Conservation (phyloP, 495 filamentous ascomycete species). For the Neurospora intermedia region DNA sequence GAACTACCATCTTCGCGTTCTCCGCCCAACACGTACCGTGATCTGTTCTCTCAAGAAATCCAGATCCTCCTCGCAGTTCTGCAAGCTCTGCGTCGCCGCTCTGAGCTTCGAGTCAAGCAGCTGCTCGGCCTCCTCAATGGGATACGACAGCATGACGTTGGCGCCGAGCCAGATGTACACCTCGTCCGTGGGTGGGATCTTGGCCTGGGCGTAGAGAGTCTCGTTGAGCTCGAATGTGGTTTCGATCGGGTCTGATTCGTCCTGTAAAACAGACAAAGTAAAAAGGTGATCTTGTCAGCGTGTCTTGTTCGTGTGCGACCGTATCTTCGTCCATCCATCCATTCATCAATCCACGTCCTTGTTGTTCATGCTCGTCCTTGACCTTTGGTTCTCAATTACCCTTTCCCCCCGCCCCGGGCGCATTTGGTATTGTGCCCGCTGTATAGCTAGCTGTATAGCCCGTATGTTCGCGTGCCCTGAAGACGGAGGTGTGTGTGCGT, state of each 20-base stretch:
- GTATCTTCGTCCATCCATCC: not conserved
- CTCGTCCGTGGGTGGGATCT: conserved; percentile 72
- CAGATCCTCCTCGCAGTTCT: conserved; percentile 88
- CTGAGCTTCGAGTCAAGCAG: conserved; percentile 68
- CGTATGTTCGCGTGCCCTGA: not conserved
- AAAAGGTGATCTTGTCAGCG: not conserved
- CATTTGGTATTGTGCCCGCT: not conserved
- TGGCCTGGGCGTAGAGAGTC: conserved; percentile 83
- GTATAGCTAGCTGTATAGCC: not conserved
- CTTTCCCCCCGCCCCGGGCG: not conserved
- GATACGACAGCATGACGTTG: conserved; percentile 96
- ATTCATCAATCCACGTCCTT: not conserved
- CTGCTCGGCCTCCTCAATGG: conserved; percentile 71
- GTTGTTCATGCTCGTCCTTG: not conserved
- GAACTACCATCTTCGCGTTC: not conserved
- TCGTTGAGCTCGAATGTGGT: conserved; percentile 95
- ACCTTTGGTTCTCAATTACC: not conserved
- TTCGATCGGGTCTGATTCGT: conserved; percentile 57
- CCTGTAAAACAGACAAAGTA: conserved; percentile 10
- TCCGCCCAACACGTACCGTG: conserved; percentile 49
- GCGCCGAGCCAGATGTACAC: conserved; percentile 96
- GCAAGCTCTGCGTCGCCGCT: conserved; percentile 66
- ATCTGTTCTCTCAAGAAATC: conserved; percentile 96
- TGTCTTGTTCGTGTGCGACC: not conserved
- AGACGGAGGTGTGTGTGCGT: not conserved